Evolutionary conservation across 2,329 filamentous ascomycete species (phyloP).

Genomic region (Phialophora expanda): DNA sequence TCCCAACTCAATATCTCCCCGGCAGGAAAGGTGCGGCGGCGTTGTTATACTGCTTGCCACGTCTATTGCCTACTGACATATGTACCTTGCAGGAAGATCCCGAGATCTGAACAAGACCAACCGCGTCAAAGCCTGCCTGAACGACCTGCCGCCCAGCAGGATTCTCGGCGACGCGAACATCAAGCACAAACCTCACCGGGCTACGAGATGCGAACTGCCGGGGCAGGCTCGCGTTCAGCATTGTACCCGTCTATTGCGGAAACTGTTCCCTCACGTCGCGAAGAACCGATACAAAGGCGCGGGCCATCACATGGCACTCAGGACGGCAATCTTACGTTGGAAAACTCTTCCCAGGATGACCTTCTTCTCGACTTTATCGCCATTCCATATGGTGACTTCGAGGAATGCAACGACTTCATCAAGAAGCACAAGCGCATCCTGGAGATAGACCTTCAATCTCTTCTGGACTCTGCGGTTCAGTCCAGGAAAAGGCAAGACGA

Average conservation of each 20-base stretch:
- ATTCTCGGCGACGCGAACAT: background rate
- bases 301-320: background rate
- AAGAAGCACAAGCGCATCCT: background rate
- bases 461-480: background rate
- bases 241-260: background rate
- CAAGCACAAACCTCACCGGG: background rate
- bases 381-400: background rate
- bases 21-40: background rate
- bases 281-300: background rate
- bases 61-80: background rate
- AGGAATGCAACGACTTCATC: background rate
- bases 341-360: background rate
- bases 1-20: background rate
- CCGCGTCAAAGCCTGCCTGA: background rate
- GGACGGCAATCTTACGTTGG: background rate
- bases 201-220: background rate
- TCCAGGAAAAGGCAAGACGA: background rate
- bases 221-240: background rate
- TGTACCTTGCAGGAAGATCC: background rate
- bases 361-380: background rate
- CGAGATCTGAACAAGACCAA: conserved; percentile 1
- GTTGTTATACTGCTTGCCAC: background rate
- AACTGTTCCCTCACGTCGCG: background rate
- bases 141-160: background rate
- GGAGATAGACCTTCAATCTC: background rate